Conservation (phyloP, 2,329 filamentous ascomycete genomes). For the Metarhizium sp. region DNA sequence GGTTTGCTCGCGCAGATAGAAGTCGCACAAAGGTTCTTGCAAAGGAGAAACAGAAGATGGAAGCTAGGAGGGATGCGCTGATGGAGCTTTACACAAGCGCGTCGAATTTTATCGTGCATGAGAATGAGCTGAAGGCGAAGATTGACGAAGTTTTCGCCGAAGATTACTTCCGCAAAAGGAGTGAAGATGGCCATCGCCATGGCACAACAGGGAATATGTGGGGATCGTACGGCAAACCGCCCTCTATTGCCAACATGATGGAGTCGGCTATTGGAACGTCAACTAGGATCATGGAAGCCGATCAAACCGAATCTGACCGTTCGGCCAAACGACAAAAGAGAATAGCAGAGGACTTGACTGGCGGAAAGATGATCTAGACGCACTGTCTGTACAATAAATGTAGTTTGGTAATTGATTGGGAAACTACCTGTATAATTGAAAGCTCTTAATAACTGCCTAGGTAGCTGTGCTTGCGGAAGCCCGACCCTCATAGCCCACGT, state of each 20-base stretch:
- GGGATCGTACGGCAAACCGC: slow-evolving; percentile 38
- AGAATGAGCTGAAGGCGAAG: slow-evolving; percentile 62
- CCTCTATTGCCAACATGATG: slow-evolving; percentile 36
- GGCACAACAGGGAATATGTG: slow-evolving; percentile 40
- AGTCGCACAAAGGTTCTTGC: slow-evolving; percentile 35
- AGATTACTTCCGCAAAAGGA: slow-evolving; percentile 38
- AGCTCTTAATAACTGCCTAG: not conserved
- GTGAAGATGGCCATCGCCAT: slow-evolving; percentile 16
- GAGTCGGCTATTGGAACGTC: slow-evolving; percentile 22
- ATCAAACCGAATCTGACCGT: slow-evolving; percentile 30
- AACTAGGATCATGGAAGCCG: slow-evolving; percentile 25
- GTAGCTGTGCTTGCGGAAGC: not conserved
- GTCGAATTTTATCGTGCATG: slow-evolving; percentile 74
- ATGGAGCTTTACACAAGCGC: slow-evolving; percentile 89
- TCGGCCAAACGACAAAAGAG: slow-evolving; percentile 43
- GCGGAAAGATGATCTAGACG: slow-evolving; percentile 39
- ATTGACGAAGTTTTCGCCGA: slow-evolving; percentile 71
- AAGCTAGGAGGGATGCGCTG: slow-evolving; percentile 58
- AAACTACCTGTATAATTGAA: slow-evolving; percentile 10
- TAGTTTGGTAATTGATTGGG: slow-evolving; percentile 8
- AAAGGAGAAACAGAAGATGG: slow-evolving; percentile 35
- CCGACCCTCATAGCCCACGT: not conserved
- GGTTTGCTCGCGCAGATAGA: slow-evolving; percentile 43
- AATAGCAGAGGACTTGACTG: slow-evolving; percentile 50
- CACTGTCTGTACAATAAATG: not conserved